Percentiles rank a stretch among this genome's conserved stretches.
These are phyloP conservation scores for Nothophaeocryptopus gaeumannii DNA, from an alignment of 2,329 filamentous ascomycete genomes.

Conservation along the genomic window DNA sequence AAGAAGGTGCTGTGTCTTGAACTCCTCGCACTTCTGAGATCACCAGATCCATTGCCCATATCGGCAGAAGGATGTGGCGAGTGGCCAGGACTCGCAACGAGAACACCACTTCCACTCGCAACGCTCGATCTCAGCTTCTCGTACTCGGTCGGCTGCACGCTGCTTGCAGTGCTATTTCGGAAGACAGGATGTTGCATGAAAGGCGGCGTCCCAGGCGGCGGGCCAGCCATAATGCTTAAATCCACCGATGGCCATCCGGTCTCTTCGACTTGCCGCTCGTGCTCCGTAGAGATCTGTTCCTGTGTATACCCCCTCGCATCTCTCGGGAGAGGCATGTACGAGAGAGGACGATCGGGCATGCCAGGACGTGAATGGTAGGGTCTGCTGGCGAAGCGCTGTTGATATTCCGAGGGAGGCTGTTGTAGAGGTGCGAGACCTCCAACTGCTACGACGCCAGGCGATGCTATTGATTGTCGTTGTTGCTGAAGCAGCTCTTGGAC, in stretches of 20 bases:
- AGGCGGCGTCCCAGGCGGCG: slow-evolving; percentile 24
- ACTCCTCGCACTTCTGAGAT: too few relatives aligned
- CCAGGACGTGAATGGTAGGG: slow-evolving; percentile 15
- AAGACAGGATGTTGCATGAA: slow-evolving; percentile 27
- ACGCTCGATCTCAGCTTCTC: slow-evolving; percentile 23
- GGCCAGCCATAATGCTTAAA: slow-evolving; percentile 24
- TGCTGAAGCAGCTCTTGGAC: slow-evolving; percentile 1
- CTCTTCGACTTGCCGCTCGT: neutral
- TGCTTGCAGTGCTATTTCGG: slow-evolving; percentile 13
- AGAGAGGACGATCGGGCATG: slow-evolving; percentile 27
- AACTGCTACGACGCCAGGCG: neutral
- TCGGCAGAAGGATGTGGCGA: slow-evolving; percentile 10
- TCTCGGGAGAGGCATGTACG: slow-evolving; percentile 27
- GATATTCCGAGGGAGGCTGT: slow-evolving; percentile 2
- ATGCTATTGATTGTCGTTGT: neutral
- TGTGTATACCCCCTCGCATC: slow-evolving; percentile 21
- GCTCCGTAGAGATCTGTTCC: slow-evolving; percentile 18
- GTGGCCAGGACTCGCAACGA: slow-evolving; percentile 3
- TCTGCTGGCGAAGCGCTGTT: slow-evolving; percentile 22
- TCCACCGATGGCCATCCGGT: slow-evolving; percentile 14
- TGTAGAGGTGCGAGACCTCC: too few relatives aligned
- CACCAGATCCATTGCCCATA: neutral
- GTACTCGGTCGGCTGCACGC: slow-evolving; percentile 24
- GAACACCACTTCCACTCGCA: slow-evolving; percentile 7
- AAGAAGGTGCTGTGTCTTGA: too few relatives aligned